Evolutionary conservation across 108 stramenopile species (phyloP).

Genomic region (Conticribra weissflogii): DNA sequence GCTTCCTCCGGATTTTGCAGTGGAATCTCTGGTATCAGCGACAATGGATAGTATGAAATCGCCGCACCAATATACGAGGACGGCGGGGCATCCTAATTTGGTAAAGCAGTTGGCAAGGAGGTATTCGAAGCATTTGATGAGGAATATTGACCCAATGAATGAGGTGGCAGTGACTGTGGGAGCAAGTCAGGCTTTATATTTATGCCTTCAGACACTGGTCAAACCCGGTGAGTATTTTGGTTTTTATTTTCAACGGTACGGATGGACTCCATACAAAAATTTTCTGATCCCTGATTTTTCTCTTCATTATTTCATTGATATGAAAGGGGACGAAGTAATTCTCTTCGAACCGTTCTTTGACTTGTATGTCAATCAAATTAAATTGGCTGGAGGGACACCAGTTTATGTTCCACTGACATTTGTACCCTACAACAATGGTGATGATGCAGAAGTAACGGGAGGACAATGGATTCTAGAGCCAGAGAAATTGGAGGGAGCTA

Average conservation of each 20-base stretch:
- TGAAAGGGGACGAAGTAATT: slow-evolving; percentile 90
- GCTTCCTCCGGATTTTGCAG: slow-evolving; percentile 85
- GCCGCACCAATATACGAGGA: slow-evolving; percentile 95
- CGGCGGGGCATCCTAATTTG: slow-evolving; percentile 93
- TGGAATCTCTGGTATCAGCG: slow-evolving; percentile 71
- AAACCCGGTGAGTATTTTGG: slow-evolving; percentile 60
- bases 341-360: slow-evolving; percentile 99
- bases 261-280: too few species aligned
- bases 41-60: slow-evolving; percentile 63
- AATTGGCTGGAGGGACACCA: slow-evolving; percentile 84
- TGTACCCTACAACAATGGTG: slow-evolving; percentile 58
- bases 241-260: too few species aligned
- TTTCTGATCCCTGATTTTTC: not conserved
- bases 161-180: slow-evolving; percentile 97
- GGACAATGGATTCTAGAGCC: slow-evolving; percentile 89
- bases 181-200: slow-evolving; percentile 90
- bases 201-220: slow-evolving; percentile 84
- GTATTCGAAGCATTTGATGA: slow-evolving; percentile 86
- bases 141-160: slow-evolving; percentile 77
- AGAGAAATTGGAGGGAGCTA: slow-evolving; percentile 62
- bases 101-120: slow-evolving; percentile 86
- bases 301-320: slow-evolving; percentile 9
- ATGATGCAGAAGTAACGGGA: slow-evolving; percentile 38
- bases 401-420: slow-evolving; percentile 83
- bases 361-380: slow-evolving; percentile 86